Percentiles rank a stretch among this genome's conserved stretches.
These are phyloP conservation scores for Cordyceps pruinosa DNA, from an alignment of 2,329 filamentous ascomycete species.

Conservation along the genomic window DNA sequence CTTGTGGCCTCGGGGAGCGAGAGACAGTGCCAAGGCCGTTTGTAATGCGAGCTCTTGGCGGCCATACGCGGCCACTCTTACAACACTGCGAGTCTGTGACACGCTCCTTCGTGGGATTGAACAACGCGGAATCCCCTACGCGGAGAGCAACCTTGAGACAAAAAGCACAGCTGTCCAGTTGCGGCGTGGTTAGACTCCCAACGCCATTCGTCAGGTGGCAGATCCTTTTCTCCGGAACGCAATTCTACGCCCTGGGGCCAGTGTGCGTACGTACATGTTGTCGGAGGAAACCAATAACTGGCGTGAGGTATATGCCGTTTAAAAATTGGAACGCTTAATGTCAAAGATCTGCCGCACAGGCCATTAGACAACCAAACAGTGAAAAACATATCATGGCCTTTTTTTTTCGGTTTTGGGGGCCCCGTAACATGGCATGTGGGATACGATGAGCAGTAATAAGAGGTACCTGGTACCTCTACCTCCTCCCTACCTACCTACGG, in stretches of 20 bases:
- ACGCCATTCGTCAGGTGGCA: no score
- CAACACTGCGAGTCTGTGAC: not conserved
- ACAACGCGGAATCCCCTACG: no score
- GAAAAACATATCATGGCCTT: not conserved
- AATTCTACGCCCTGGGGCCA: not conserved
- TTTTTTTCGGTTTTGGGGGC: not conserved
- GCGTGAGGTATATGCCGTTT: not conserved
- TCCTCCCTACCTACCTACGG: no score
- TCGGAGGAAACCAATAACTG: no score
- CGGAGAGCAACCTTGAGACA: no score
- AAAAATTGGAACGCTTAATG: not conserved
- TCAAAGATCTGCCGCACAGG: not conserved
- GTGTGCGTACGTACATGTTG: not conserved
- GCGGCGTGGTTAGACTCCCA: not conserved
- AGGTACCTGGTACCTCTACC: no score
- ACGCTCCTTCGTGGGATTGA: not conserved
- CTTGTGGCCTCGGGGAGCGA: not conserved
- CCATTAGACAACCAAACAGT: no score
- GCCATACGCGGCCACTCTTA: not conserved
- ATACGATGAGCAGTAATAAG: not conserved
- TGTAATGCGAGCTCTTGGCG: constrained; percentile 11
- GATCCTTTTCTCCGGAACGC: not conserved
- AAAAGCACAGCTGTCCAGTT: not conserved
- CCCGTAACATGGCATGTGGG: not conserved
- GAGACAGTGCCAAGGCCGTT: constrained; percentile 9